Evolutionary conservation across 169 alveolate species (phyloP).

Genomic region (Perkinsus olseni): DNA sequence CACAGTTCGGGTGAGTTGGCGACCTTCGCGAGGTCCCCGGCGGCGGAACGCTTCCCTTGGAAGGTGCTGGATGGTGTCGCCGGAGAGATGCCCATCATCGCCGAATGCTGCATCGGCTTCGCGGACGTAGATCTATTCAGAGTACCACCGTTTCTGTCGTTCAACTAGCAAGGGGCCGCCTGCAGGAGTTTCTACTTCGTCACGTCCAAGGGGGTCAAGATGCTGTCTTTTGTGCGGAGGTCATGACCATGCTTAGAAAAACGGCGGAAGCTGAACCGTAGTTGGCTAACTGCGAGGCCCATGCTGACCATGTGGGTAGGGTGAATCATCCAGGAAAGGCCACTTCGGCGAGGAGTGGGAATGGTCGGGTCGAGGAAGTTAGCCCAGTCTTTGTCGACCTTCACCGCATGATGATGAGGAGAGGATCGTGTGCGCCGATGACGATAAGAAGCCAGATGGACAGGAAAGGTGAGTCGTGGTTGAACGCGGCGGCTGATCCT

Average conservation of each 20-base stretch:
- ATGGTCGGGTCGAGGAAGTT: background rate
- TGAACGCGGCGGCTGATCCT: background rate
- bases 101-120: background rate
- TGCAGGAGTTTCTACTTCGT: background rate
- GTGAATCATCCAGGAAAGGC: background rate
- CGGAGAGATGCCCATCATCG: background rate
- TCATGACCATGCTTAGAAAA: background rate
- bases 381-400: background rate
- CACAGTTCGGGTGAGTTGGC: background rate
- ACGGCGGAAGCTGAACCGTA: background rate
- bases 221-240: background rate
- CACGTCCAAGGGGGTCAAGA: background rate
- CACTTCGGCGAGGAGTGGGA: background rate
- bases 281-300: background rate
- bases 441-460: background rate
- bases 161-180: background rate
- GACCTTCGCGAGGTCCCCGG: background rate
- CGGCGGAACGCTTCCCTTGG: background rate
- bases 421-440: background rate
- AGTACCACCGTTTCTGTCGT: background rate
- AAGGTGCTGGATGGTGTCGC: background rate
- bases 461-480: background rate
- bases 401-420: background rate
- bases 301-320: background rate
- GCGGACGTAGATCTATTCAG: background rate